Evolutionary conservation across 257 asterid species (phyloP).

Genomic region (Solanum corneliomulleri): DNA sequence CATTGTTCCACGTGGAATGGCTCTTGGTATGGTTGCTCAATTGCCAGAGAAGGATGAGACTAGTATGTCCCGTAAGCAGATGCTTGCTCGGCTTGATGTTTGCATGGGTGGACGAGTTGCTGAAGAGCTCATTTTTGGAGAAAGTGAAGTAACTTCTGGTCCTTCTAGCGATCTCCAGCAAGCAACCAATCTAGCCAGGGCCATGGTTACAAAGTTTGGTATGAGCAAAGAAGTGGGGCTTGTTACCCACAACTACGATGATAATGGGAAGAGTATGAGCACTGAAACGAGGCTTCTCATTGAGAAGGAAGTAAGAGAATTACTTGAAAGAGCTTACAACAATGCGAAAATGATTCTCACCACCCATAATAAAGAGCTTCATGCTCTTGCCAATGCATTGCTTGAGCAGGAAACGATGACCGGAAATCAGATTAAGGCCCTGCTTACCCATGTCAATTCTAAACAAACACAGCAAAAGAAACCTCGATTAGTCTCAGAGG

Average conservation of each 20-base stretch:
- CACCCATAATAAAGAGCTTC: conserved; percentile 53
- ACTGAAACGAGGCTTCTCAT: conserved; percentile 72
- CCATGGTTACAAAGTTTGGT: conserved; percentile 78
- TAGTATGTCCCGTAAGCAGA: conserved; percentile 66
- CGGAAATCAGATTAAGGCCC: conserved; percentile 57
- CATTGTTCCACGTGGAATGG: conserved; percentile 79
- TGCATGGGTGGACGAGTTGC: conserved; percentile 94
- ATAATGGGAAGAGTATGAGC: conserved; percentile 86
- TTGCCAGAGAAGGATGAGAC: conserved; percentile 79
- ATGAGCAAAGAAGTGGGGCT: conserved; percentile 80
- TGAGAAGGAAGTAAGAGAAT: conserved; percentile 60
- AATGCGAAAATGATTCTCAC: conserved; percentile 60
- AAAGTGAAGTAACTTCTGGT: conserved; percentile 81
- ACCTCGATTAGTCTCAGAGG: conserved; percentile 23
- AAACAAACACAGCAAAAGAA: conserved; percentile 21
- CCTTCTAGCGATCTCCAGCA: conserved; percentile 67
- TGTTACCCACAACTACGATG: conserved; percentile 65
- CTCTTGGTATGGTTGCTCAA: conserved; percentile 88
- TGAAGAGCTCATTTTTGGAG: conserved; percentile 83
- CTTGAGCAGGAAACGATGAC: conserved; percentile 75
- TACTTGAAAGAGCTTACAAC: conserved; percentile 53
- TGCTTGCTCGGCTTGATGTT: conserved; percentile 80
- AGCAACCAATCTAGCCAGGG: conserved; percentile 66
- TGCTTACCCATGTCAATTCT: conserved; percentile 43
- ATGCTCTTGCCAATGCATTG: conserved; percentile 74